phyloP scores from a whole-genome alignment of 2,329 filamentous ascomycete genomes.

The Aspergillus sp. region DNA sequence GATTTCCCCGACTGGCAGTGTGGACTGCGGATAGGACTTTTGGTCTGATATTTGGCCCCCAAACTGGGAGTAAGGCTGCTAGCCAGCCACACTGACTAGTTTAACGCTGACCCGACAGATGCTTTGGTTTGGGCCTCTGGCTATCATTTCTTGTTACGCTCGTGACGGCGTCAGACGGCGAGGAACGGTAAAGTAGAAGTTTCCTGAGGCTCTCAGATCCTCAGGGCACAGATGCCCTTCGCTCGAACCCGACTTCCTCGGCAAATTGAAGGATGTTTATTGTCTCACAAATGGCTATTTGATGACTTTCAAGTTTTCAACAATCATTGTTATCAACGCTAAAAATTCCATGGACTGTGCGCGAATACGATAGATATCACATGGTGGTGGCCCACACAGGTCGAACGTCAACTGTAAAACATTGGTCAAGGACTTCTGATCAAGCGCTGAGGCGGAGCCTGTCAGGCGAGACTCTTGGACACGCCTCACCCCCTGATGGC shows the following conservation, averaged over 20 bases:
- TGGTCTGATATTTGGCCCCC: slow-evolving; percentile 9
- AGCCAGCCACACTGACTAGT: slow-evolving; percentile 14
- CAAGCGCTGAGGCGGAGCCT: slow-evolving; percentile 16
- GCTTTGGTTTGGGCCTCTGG: not conserved
- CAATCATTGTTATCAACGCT: not conserved
- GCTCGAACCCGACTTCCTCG: not conserved
- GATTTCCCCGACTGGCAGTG: slow-evolving; percentile 3
- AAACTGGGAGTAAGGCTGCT: slow-evolving; percentile 5
- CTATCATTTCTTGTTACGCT: slow-evolving; percentile 8
- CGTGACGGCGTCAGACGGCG: not conserved
- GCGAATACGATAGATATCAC: slow-evolving; percentile 15
- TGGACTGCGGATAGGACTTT: not conserved
- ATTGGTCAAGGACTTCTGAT: slow-evolving; percentile 14
- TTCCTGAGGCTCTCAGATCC: slow-evolving; percentile 11
- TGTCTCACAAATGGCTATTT: not conserved
- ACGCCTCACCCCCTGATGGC: slow-evolving; percentile 14
- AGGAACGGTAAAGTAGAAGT: not conserved
- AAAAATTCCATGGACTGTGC: not conserved
- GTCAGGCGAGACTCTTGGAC: slow-evolving; percentile 17
- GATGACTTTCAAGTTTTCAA: no score
- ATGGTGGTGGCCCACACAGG: slow-evolving; percentile 16
- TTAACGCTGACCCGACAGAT: slow-evolving; percentile 7
- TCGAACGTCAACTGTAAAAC: slow-evolving; percentile 16
- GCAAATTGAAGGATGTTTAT: not conserved
- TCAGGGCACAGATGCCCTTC: not conserved